Conservation (phyloP, 495 filamentous ascomycete species). For the Tuber umbilicatum region DNA sequence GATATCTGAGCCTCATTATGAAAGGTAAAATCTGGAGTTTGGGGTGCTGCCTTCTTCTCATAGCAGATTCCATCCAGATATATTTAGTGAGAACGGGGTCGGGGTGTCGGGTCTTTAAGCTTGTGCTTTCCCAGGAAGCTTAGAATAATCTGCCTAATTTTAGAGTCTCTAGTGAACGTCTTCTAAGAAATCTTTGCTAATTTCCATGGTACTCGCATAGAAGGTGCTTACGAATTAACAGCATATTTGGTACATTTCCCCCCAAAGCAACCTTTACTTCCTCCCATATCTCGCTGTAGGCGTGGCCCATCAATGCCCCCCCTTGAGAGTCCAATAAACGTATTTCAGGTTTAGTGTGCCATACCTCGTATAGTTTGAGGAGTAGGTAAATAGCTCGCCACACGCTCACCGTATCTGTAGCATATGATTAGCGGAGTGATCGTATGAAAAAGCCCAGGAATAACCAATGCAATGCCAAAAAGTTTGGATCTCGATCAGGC, state of each 20-base stretch:
- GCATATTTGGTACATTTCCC: not conserved
- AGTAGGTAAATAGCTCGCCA: not conserved
- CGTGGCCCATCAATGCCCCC: not conserved
- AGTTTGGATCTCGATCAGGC: not conserved
- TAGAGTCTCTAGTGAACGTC: not conserved
- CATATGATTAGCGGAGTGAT: not conserved
- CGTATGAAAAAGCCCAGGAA: not conserved
- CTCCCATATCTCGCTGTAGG: not conserved
- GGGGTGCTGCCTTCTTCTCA: not conserved
- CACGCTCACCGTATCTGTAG: not conserved
- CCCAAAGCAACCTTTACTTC: not conserved
- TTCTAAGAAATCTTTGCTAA: not conserved
- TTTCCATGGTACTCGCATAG: not conserved
- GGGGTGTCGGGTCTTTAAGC: not conserved
- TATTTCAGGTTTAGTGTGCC: not conserved
- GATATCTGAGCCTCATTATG: not conserved
- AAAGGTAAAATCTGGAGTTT: not conserved
- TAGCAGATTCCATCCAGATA: not conserved
- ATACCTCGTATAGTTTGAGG: not conserved
- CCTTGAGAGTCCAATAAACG: not conserved
- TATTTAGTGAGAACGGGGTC: not conserved
- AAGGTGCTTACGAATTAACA: not conserved
- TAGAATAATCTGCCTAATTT: not conserved
- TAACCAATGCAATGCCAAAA: not conserved
- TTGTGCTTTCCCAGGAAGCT: not conserved